Base-by-base conservation (phyloP, 2,329 filamentous ascomycete genomes). In the Colletotrichum tanaceti region DNA sequence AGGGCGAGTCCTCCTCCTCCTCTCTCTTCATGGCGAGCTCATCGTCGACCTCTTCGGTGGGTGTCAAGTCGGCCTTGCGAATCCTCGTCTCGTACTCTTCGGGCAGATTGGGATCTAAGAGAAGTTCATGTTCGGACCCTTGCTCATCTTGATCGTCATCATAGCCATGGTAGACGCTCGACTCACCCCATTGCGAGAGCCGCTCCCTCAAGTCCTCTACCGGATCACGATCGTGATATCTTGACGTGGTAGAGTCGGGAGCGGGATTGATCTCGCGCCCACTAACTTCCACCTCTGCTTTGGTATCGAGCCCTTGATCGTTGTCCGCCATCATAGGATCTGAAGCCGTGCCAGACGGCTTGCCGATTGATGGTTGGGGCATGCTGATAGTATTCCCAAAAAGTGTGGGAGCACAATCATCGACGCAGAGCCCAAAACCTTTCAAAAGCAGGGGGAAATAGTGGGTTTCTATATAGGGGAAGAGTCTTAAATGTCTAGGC, bases 1-100 rank as follows among this genome's bases (percentile, higher is more conserved):
- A 91, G 0, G 89, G 89, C 2, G 89, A 91, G 75, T 89, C 81
- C 67, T 89, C 86, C 38, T 80, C 77, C 7, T 84, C 82, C 41
- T 82, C 80, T 4, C 74, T 77, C n/a, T 79, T 76, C 64, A 81
- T 81, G 7, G 74, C 55, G 24, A 71, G 28, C 28, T 72, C 68
- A 24, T 81, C 77, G 55, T 77, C 76, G 38, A 74, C 75, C 59
- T 75, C 75, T 32, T 61, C 71, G 44, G 63, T 70, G n/a, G 62
- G 62, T 35, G 66, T 64, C 14, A 18, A 38, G 13, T 20, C 49
- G 20, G 32, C 35, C 16, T 63, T 63, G 39, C 62, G 62, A 5
- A 77, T 71, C 46, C 79, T 77, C 46, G 79, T 79, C 35, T 76
- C 74, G 70, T 84, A 81, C 62, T 83, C 82, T 4, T 80, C 80